Base-by-base conservation (phyloP, 441 rosid genomes). In the Aleurites moluccanus region DNA sequence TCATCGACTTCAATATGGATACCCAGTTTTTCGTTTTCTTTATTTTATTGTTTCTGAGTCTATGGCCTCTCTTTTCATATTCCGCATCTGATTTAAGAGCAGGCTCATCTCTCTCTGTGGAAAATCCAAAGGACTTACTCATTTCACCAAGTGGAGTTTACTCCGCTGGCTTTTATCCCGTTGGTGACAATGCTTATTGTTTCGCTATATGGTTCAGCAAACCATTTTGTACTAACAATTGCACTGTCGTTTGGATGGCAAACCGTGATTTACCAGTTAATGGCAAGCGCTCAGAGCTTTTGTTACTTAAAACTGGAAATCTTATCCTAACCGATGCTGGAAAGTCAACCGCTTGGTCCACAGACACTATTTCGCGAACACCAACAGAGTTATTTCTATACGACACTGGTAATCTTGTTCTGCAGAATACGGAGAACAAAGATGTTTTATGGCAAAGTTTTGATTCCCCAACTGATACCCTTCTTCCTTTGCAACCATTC, bases 171-270 rank as follows among this genome's bases (percentile, higher is more conserved):
- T 81, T 77, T 52, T 62, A 38, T 55, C 63, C 57, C 1, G 74
- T 74, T 0, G 80, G 81, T 16, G 59, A 70, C 10, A 53, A 57
- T 57, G 62, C 85, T 4, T 80, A 45, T 55, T 64, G 69, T 73
- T 79, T 84, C 40, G 76, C 82, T 4, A 33, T 81, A 28, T 81
- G 84, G 84, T 77, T 79, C 60, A 77, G 52, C 30, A 63, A 72
- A 0, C 23, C 77, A 2, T 18, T 60, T 18, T 53, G 45, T 14
- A 6, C 13, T 6, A 14, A 18, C 25, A 25, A 70, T n/a, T 74
- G 42, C 70, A 75, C 81, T 2, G 27, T 75, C 0, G 77, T 79
- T 50, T 84, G 87, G 87, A 84, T 78, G 85, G 87, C 84, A 6
- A 85, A 85, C 67, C 80, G 83, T 0, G 81, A 85, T 61, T 3